Evolutionary conservation across 495 filamentous ascomycete species (phyloP).

Genomic region (Apiosordaria backusii): DNA sequence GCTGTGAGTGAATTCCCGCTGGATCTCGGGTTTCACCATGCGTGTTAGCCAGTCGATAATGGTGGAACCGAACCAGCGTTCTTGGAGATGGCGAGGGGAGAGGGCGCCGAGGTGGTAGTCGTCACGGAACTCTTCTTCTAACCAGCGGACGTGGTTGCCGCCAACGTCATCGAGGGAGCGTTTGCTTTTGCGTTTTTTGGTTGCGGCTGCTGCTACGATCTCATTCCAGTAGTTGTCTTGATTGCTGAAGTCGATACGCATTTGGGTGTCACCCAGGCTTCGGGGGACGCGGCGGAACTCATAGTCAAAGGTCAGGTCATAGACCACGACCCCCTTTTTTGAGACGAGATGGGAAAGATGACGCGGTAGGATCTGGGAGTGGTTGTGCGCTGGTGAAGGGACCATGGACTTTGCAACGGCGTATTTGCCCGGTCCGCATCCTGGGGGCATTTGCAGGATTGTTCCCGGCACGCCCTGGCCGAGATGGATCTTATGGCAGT

Average conservation of each 20-base stretch:
- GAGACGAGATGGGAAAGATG: constrained; percentile 1
- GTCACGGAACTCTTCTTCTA: constrained; percentile 39
- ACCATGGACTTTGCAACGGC: constrained; percentile 35
- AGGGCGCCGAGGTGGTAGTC: constrained; percentile 25
- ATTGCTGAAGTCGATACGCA: constrained; percentile 41
- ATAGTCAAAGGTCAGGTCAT: constrained; percentile 25
- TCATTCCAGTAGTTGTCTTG: constrained; percentile 36
- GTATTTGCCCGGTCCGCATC: constrained; percentile 39
- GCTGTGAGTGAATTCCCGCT: constrained; percentile 2
- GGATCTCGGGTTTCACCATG: constrained; percentile 15
- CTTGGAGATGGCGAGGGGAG: constrained; percentile 22
- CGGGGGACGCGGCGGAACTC: constrained; percentile 29
- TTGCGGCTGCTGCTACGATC: constrained; percentile 24
- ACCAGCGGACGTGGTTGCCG: constrained; percentile 32
- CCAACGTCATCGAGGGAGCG: constrained; percentile 33
- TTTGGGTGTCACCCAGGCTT: constrained; percentile 30
- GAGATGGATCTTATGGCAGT: constrained; percentile 33
- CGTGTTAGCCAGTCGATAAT: constrained; percentile 18
- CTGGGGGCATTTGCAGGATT: constrained; percentile 37
- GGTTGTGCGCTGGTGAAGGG: too few species aligned
- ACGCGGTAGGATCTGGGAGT: background rate
- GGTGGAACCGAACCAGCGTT: constrained; percentile 27
- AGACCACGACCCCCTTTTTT: constrained; percentile 13
- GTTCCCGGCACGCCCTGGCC: constrained; percentile 31
- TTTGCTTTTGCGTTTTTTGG: constrained; percentile 19